Evolutionary conservation across 805 yeast species (phyloP), one percentile per base, ranked within the genome.

Genomic region (Phaffomyces antillensis): DNA sequence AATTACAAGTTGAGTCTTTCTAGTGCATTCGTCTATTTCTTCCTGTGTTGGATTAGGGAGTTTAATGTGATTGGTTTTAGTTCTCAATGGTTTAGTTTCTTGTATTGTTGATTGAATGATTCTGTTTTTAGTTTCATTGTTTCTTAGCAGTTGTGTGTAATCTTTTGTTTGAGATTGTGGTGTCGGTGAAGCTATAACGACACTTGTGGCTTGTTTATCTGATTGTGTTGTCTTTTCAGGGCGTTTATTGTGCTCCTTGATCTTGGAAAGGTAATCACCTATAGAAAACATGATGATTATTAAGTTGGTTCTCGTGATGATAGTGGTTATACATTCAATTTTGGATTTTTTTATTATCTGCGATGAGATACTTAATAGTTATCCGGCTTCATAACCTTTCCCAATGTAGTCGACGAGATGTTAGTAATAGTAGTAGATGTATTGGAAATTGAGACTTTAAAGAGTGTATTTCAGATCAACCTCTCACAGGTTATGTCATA

Each of bases 81-180:
- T 79, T 51, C 85, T 71, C 40, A 82, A 62, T 0, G 90, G 89
- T 24, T 81, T 72, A 28, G 84, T 72, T 43, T 77, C 84, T 32
- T 72, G 70, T 43, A 76, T 75, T 0, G 76, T 63, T 0, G 79
- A 57, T 48, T 76, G 81, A 7, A 56, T 52, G 5, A 9, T 23
- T 28, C 59, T 44, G 12, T 54, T 48, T 20, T 39, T 43, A 9
- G 50, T 54, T 37, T 47, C 50, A 10, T 51, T 50, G 9, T 46
- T 53, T 38, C 59, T 43, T 18, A 56, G 40, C 5, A 58, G 51
- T 16, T 45, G 42, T 4, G 59, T 52, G 30, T 53, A 58, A 41
- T 56, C 59, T 31, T 40, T 45, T 11, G 39, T 3, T 16, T 37
- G 15, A 7, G 41, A 15, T 18, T 32, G 40, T 15, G 41, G 31